Evolutionary conservation across 208 protist genomes (phyloP), one percentile per base, ranked within the genome.

Genomic region (Sergeia podlipaevii): DNA sequence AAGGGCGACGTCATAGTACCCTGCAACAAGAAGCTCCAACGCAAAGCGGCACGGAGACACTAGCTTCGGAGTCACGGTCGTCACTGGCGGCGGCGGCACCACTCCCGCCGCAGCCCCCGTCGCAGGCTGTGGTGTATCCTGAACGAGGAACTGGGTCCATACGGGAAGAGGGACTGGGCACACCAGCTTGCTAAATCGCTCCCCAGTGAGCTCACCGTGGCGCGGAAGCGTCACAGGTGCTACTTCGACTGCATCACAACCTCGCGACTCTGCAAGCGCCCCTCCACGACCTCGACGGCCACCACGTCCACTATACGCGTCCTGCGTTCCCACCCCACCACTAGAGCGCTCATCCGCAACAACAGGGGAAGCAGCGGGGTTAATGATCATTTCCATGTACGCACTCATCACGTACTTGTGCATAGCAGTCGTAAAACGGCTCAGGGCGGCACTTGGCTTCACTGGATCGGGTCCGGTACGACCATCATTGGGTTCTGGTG

Each of bases 11-110:
- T 30, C 23, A 45, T 71, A 80, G 36, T 81, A 68, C 7, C 76
- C 67, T 8, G 76, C 52, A 0, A 68, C 47, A 26, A 87, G 51
- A 15, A 91, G 44, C 32, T 87, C 79, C n/a, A 80, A 38, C 7
- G 85, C 48, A 44, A 91, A 70, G 39, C 52, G 60, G 53, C 68
- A 82, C 11, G 83, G 79, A 0, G 76, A 66, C 27, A 84, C 28
- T 30, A 41, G 43, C 48, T 54, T 33, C 51, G 46, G 2, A 13
- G 43, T 26, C 28, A 46, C 38, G n/a, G 24, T 33, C 20, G 23
- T 33, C 48, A 17, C 30, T 55, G 56, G 18, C 18, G 44, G 15
- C 27, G 13, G 37, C 23, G 11, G 3, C n/a, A 13, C 29, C 28
- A 3, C 15, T 28, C 5, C 49, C 13, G 45, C 17, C 36, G 15